A percentile compares a stretch with the other conserved stretches of the same genome.
Conservation (phyloP, 2,329 filamentous ascomycete genomes). For the Stagonosporopsis vannaccii region DNA sequence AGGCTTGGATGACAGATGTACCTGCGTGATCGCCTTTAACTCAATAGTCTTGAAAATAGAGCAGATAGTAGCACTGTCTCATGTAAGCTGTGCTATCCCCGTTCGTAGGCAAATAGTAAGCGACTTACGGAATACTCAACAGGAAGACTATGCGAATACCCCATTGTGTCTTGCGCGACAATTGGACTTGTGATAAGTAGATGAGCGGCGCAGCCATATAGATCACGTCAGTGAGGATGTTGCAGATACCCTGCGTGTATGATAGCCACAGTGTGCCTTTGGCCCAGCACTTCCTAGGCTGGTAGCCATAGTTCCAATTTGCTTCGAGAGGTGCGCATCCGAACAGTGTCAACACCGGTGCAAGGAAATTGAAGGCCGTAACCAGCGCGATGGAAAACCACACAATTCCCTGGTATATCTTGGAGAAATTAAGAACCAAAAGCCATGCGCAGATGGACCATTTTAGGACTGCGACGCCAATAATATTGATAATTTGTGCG, state of each 20-base stretch:
- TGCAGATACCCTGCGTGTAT: conserved; percentile 38
- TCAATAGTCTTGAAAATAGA: conserved; percentile 40
- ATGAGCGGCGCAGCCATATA: conserved; percentile 40
- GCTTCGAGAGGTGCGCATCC: conserved; percentile 36
- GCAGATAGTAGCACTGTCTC: conserved; percentile 35
- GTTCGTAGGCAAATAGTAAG: neutral
- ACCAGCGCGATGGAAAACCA: conserved; percentile 40
- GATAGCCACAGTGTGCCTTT: conserved; percentile 29
- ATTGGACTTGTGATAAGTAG: conserved; percentile 35
- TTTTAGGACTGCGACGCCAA: conserved; percentile 40
- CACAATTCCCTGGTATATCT: conserved; percentile 30
- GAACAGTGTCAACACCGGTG: conserved; percentile 35
- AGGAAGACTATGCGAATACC: conserved; percentile 40
- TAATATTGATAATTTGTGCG: conserved; percentile 36
- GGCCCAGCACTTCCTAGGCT: conserved; percentile 31
- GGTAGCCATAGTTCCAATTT: conserved; percentile 36
- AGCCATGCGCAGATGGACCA: conserved; percentile 43
- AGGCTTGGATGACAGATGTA: neutral
- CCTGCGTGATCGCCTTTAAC: conserved; percentile 25
- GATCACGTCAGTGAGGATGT: conserved; percentile 39
- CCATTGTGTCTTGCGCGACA: conserved; percentile 36
- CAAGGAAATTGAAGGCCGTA: conserved; percentile 37
- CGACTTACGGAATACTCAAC: conserved; percentile 37
- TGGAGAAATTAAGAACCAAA: conserved; percentile 39
- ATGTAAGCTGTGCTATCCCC: neutral